Base-by-base conservation (phyloP, 164 flowering plant species). In the Piper betle region DNA sequence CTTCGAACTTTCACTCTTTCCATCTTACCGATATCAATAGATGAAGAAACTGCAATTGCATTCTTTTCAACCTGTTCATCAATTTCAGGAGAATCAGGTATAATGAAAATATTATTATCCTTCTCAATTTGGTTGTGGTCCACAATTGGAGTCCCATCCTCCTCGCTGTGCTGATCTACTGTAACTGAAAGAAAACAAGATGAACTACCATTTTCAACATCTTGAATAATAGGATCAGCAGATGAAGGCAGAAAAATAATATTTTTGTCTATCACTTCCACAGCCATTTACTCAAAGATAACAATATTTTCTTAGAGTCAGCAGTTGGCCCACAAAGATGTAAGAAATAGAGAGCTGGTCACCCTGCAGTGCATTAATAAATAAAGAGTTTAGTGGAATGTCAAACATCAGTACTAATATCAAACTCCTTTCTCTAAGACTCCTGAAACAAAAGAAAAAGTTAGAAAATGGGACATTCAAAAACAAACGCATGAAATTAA, bases 1-100 rank as follows among this genome's bases (percentile, higher is more conserved):
- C 83, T 79, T 75, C 79, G 73, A 16, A 48, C 17, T 62, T 55
- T 19, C 57, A 46, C 63, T 54, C 48, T 68, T 37, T 58, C 60
- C 4, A 60, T 38, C 63, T 64, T 46, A 38, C 55, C 62, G 41
- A 42, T 39, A 52, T 66, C 74, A 5, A 71, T 72, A 39, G 71
- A 59, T 63, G 58, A 4, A 55, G 15, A 54, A 25, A 8, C 58
- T 25, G 71, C 52, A 43, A 64, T 19, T 37, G 37, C 20, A 54
- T 7, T 48, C 63, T 41, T 60, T 66, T 58, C 66, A n/a, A 71
- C 55, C 59, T 53, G 63, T 54, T 52, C 50, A 46, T 46, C 12
- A 46, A 6, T 6, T 46, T 12, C 15, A 46, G 11, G 50, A 9
- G 50, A 46, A 10, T 12, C 15, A 46, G 50, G 50, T 12, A 46